A percentile compares a stretch with the other conserved stretches of the same genome.
Evolutionary conservation across 495 filamentous ascomycete species (phyloP).

Genomic region (Aspergillus taichungensis): DNA sequence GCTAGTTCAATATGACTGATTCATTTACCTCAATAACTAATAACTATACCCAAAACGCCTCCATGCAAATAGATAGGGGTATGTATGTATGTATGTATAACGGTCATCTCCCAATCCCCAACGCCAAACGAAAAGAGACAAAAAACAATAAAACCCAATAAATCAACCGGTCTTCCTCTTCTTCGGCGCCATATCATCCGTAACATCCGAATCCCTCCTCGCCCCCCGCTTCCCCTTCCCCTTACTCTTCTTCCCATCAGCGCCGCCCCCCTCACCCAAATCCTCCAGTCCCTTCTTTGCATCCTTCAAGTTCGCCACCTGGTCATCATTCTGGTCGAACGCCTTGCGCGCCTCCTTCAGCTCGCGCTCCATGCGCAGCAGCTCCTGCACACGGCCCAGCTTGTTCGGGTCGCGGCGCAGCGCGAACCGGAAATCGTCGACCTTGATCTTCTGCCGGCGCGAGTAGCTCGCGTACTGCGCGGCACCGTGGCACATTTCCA

Average conservation of each 20-base stretch:
- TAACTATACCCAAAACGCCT: no score
- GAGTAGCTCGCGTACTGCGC: constrained; percentile 71
- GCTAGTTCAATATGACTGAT: no score
- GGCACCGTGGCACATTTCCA: constrained; percentile 84
- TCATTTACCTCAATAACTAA: no score
- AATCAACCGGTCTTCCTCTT: constrained; percentile 31
- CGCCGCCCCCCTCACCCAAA: constrained; percentile 14
- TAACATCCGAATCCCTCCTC: constrained; percentile 34
- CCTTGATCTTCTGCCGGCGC: constrained; percentile 89
- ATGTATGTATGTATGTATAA: no score
- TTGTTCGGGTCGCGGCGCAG: constrained; percentile 76
- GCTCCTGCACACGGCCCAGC: constrained; percentile 81
- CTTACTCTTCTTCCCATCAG: constrained; percentile 25
- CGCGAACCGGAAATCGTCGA: constrained; percentile 94
- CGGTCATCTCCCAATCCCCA: background rate
- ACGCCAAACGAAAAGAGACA: background rate
- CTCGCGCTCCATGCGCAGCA: constrained; percentile 70
- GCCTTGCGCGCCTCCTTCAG: constrained; percentile 68
- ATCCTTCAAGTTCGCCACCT: constrained; percentile 34
- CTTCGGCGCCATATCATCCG: constrained; percentile 34
- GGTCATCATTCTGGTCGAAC: constrained; percentile 49
- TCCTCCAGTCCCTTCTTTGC: constrained; percentile 30
- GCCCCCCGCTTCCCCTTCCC: constrained; percentile 35
- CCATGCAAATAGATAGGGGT: no score
- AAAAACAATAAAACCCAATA: background rate